Evolutionary conservation across 1,284 basidiomycete species (phyloP).

Genomic region (Austroboletus rostrupii): DNA sequence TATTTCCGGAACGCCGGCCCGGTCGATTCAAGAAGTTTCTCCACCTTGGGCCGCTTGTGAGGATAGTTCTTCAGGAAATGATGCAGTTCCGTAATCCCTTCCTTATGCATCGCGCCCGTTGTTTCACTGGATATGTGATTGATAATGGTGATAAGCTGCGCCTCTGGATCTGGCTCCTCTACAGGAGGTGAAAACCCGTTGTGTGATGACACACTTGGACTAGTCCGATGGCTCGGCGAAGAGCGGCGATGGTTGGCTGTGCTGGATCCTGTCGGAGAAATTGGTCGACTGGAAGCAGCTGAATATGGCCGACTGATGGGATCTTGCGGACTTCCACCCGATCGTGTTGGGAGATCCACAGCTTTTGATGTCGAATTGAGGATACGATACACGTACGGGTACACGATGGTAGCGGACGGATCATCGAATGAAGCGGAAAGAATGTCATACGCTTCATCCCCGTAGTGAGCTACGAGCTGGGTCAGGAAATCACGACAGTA

Average conservation of each 20-base stretch:
- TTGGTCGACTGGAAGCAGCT: slow-evolving; percentile 56
- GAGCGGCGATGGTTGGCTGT: slow-evolving; percentile 53
- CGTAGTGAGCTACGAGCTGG: slow-evolving; percentile 63
- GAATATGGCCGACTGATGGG: slow-evolving; percentile 46
- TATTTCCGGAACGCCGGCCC: slow-evolving; percentile 82
- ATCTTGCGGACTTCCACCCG: slow-evolving; percentile 39
- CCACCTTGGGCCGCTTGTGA: slow-evolving; percentile 81
- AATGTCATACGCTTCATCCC: slow-evolving; percentile 77
- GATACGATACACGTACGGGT: slow-evolving; percentile 84
- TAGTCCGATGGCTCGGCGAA: slow-evolving; percentile 61
- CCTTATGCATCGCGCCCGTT: slow-evolving; percentile 76
- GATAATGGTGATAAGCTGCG: slow-evolving; percentile 79
- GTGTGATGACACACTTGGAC: slow-evolving; percentile 58
- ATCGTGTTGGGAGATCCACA: slow-evolving; percentile 34
- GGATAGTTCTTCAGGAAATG: slow-evolving; percentile 92
- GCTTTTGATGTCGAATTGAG: slow-evolving; percentile 63
- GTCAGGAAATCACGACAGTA: slow-evolving; percentile 13
- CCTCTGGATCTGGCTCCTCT: slow-evolving; percentile 78
- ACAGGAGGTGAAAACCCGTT: slow-evolving; percentile 48
- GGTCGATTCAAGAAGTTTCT: slow-evolving; percentile 79
- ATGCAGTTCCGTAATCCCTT: slow-evolving; percentile 94
- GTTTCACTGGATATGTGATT: slow-evolving; percentile 88
- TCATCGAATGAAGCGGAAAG: slow-evolving; percentile 76
- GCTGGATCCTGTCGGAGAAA: slow-evolving; percentile 57
- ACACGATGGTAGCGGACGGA: slow-evolving; percentile 78